Base-by-base conservation (phyloP, 257 asterid species). In the Misopates orontium region DNA sequence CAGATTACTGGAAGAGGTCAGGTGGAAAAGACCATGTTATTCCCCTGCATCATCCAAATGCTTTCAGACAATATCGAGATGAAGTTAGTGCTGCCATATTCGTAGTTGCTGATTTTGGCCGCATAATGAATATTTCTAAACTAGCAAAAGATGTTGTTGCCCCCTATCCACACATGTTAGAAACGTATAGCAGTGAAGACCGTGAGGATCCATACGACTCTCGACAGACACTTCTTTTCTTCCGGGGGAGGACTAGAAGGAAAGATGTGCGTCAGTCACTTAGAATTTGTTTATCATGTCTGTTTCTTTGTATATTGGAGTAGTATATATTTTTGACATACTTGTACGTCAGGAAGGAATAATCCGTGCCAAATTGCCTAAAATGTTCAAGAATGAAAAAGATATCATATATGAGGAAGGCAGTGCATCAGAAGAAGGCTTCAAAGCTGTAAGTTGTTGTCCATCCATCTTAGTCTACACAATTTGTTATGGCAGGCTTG, bases 31-130 rank as follows among this genome's bases (percentile, higher is more conserved):
- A 92, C 77, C 98, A 92, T 57, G 91, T 92, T 19, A 85, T 92
- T 57, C 96, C 97, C 13, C 62, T 92, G 82, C 97, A 87, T 73
- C 98, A 92, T 83, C 97, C 98, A 19, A 92, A 92, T 74, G 98
- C 97, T 56, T 89, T 92, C 79, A 85, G 91, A 70, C 90, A 81
- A 62, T 82, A 78, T 59, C 87, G 96, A 41, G 83, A 78, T 58
- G 73, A 72, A 74, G 71, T 92, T 70, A 85, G 82, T 72, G 77
- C 86, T 10, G 82, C 97, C 41, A 89, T 92, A 79, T 81, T 87
- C 67, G 78, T 92, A 12, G 98, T 92, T 44, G 91, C 97, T 31
- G 98, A 92, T 79, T 92, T 92, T 69, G 98, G 94, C 11, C 97
- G 98, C 57, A 82, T 85, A 52, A 68, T 63, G 71, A 65, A 65